Conservation (phyloP, 768 basidiomycete species). For the Leccinum olivaceopallidum region DNA sequence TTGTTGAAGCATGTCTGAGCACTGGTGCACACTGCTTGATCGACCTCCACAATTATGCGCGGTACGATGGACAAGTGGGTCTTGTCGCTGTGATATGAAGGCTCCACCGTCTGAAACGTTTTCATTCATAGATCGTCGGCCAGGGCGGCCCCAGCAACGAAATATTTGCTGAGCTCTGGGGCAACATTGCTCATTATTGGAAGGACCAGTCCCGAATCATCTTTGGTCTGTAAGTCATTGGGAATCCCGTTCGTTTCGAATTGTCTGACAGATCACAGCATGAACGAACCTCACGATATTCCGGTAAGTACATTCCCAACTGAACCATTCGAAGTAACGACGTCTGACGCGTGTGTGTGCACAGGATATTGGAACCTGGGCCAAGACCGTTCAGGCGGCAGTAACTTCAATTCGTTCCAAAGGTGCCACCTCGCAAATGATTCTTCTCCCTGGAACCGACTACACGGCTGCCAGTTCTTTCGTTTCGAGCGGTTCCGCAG, state of each 20-base stretch:
- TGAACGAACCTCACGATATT: slow-evolving; percentile 67
- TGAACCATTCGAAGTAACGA: slow-evolving; percentile 43
- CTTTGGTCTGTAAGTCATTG: slow-evolving; percentile 47
- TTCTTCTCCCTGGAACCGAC: slow-evolving; percentile 60
- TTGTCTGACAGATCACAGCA: slow-evolving; percentile 31
- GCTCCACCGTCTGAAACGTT: slow-evolving; percentile 7
- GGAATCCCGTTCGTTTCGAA: neutral
- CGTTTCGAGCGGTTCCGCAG: slow-evolving; percentile 50
- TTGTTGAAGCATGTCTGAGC: slow-evolving; percentile 36
- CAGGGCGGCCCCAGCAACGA: slow-evolving; percentile 61
- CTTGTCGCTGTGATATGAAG: neutral
- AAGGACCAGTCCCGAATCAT: slow-evolving; percentile 41
- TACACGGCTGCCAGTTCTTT: slow-evolving; percentile 56
- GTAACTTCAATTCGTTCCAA: slow-evolving; percentile 60
- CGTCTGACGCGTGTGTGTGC: neutral
- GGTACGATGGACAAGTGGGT: slow-evolving; percentile 47
- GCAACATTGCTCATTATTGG: slow-evolving; percentile 51
- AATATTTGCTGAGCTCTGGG: slow-evolving; percentile 55
- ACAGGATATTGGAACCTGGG: slow-evolving; percentile 47
- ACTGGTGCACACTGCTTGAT: slow-evolving; percentile 56
- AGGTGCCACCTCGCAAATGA: slow-evolving; percentile 53
- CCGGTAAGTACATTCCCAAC: slow-evolving; percentile 47
- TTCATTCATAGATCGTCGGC: slow-evolving; percentile 46
- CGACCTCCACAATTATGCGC: slow-evolving; percentile 62
- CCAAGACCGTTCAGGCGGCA: slow-evolving; percentile 51